phyloP scores from a whole-genome alignment of 129 eudicot genomes.

The Tanacetum coccineum region DNA sequence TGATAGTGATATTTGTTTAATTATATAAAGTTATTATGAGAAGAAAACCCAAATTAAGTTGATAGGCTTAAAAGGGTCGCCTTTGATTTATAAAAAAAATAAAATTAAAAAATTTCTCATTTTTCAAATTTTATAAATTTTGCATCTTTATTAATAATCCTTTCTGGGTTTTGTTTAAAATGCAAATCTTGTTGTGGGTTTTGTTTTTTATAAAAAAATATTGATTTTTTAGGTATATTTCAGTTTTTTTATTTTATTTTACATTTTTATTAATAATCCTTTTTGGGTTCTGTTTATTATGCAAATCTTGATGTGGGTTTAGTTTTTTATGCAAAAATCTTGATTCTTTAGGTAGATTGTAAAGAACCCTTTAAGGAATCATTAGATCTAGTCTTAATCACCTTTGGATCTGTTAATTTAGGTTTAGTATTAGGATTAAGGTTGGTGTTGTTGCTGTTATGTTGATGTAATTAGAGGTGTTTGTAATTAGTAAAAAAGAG shows the following conservation, averaged over 20 bases:
- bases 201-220: no score
- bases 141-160: no score
- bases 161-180: no score
- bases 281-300: slow-evolving; percentile 32
- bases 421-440: slow-evolving; percentile 6
- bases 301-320: slow-evolving; percentile 18
- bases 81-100: slow-evolving; percentile 51
- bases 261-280: slow-evolving; percentile 38
- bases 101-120: no score
- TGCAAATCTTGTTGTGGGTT: no score
- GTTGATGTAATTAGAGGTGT: slow-evolving; percentile 22
- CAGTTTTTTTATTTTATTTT: no score
- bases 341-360: slow-evolving; percentile 9
- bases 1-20: neutral
- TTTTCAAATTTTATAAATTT: no score
- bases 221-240: neutral
- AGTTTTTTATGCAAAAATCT: slow-evolving; percentile 20
- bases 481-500: slow-evolving; percentile 3
- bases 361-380: slow-evolving; percentile 22
- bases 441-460: slow-evolving; percentile 3
- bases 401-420: slow-evolving; percentile 37
- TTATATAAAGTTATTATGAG: slow-evolving; percentile 25
- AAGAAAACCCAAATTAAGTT: slow-evolving; percentile 25
- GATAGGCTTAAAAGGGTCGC: slow-evolving; percentile 45
- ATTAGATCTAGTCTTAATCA: slow-evolving; percentile 30